These are phyloP conservation scores for Trichoderma erinaceum DNA, from an alignment of 495 filamentous ascomycete species.

Conservation along the genomic window DNA sequence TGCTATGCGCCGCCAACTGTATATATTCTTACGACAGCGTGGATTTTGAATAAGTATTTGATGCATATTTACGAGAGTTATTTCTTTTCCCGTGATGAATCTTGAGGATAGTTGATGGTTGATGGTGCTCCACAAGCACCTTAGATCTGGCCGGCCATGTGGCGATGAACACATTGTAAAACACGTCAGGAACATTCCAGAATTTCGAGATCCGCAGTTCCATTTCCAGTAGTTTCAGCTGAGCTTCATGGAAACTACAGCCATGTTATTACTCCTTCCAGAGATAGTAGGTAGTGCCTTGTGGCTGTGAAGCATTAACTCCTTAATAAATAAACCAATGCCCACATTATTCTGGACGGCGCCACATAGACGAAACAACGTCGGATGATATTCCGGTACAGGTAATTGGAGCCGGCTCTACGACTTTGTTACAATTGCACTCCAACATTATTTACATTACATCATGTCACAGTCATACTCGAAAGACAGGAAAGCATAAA, in stretches of 20 bases:
- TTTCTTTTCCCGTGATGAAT: background rate
- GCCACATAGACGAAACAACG: background rate
- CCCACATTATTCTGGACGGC: background rate
- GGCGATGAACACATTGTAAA: background rate
- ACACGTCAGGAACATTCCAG: background rate
- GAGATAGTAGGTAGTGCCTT: background rate
- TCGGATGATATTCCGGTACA: background rate
- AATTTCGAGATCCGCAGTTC: too few relatives aligned
- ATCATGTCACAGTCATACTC: background rate
- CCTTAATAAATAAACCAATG: background rate
- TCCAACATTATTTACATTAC: background rate
- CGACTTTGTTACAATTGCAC: background rate
- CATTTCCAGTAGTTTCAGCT: too few relatives aligned
- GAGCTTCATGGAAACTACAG: background rate
- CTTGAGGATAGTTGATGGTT: background rate
- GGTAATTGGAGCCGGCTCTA: background rate
- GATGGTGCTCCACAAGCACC: background rate
- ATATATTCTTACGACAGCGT: background rate
- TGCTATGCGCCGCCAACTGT: background rate
- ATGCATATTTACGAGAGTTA: too few relatives aligned
- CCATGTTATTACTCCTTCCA: background rate
- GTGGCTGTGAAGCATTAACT: background rate
- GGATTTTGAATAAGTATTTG: too few relatives aligned
- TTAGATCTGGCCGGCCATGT: background rate
- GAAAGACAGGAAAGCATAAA: background rate